Evolutionary conservation across 805 yeast species (phyloP), one percentile per base, ranked within the genome.

Genomic region (Naumovozyma castellii): DNA sequence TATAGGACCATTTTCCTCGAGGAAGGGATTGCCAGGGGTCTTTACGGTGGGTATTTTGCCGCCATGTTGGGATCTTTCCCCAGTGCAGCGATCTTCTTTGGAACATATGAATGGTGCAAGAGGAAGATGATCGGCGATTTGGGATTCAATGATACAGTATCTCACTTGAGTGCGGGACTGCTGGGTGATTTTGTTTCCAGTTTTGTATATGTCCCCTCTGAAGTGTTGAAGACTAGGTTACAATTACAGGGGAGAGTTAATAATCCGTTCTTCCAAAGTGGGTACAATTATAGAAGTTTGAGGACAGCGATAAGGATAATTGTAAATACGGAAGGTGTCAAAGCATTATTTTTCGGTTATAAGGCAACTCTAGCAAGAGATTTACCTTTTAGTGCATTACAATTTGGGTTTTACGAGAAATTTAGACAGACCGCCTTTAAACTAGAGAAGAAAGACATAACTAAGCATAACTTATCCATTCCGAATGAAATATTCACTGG

Each of bases 31-130:
- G 59, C 73, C 37, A 72, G 80, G 43, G 98, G 98, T 1, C 65
- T 92, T 4, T 92, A 92, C 56, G 81, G 95, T 15, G 99, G 99
- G 1, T 88, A 88, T 61, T 64, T 77, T 13, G 95, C 97, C 1
- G 97, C 97, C 1, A 73, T 88, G 69, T 57, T 85, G 20, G 99
- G 99, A 0, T 83, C 94, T 0, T 76, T 92, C 46, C 98, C 98
- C 4, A 82, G 92, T 29, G 90, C 97, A 1, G 88, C 94, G 16
- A 74, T 87, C n/a, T 92, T 92, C 59, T 92, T 92, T 57, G 84
- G 88, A 2, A 79, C 95, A 1, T 92, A 92, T 62, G 98, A 92
- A 56, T 71, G 66, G 18, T 68, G 85, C 14, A 92, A 92, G 61
- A 68, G 96, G 37, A 61, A 61, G 29, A 62, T 88, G 64, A 80